A percentile compares a stretch with the other conserved stretches of the same genome.
These are phyloP conservation scores for Tieghemostelium lacteum DNA, from an alignment of 78 protist genomes.

Conservation along the genomic window DNA sequence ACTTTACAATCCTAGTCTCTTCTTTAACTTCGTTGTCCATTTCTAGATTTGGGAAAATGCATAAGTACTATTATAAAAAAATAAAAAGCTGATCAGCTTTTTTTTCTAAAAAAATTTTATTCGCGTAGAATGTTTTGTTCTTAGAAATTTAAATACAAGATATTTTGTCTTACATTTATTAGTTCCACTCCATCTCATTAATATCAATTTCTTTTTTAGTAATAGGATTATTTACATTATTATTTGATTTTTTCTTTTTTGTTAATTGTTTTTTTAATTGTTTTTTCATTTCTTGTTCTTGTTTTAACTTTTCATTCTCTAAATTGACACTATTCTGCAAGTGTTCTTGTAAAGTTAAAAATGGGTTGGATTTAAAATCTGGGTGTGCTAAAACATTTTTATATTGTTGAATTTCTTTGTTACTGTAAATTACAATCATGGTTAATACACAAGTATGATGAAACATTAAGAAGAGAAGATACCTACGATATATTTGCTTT, in stretches of 20 bases:
- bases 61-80: too few species aligned
- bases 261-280: neutral
- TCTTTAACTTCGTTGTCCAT: too few species aligned
- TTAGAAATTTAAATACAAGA: too few species aligned
- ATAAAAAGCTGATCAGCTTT: too few species aligned
- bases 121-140: too few species aligned
- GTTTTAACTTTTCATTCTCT: slow-evolving; percentile 53
- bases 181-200: neutral
- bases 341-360: slow-evolving; percentile 69
- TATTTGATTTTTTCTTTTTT: too few species aligned
- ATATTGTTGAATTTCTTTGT: slow-evolving; percentile 48
- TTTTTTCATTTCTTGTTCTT: slow-evolving; percentile 9
- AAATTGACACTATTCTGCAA: slow-evolving; percentile 24
- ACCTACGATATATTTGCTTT: slow-evolving; percentile 64
- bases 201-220: neutral
- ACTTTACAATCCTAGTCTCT: too few species aligned
- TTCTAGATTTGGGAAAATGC: too few species aligned
- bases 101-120: too few species aligned
- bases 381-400: slow-evolving; percentile 76
- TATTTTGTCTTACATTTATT: too few species aligned
- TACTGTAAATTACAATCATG: neutral
- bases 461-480: neutral
- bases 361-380: slow-evolving; percentile 46
- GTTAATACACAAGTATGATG: neutral
- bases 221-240: neutral